Evolutionary conservation across 306 rosid genomes (phyloP).

Genomic region (Bauhinia variegata): DNA sequence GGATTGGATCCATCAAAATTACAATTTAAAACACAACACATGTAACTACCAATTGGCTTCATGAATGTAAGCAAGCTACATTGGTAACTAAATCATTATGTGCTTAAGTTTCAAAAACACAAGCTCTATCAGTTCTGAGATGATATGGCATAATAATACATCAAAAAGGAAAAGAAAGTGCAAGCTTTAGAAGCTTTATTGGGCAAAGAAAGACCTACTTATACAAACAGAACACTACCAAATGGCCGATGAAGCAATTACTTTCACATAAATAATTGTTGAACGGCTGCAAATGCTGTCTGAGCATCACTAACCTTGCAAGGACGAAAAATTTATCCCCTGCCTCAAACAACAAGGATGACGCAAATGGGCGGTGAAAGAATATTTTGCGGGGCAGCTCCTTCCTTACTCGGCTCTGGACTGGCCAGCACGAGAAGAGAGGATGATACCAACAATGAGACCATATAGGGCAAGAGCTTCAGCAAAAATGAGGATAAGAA

Average conservation of each 20-base stretch:
- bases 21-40: not conserved
- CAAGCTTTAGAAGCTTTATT: slow-evolving; percentile 60
- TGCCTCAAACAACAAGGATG: slow-evolving; percentile 38
- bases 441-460: slow-evolving; percentile 81
- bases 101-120: slow-evolving; percentile 31
- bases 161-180: slow-evolving; percentile 19
- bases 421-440: slow-evolving; percentile 89
- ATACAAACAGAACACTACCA: slow-evolving; percentile 48
- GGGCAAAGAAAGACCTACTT: slow-evolving; percentile 51
- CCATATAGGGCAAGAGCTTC: slow-evolving; percentile 88
- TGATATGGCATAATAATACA: slow-evolving; percentile 32
- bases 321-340: slow-evolving; percentile 34
- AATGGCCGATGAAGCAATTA: slow-evolving; percentile 38
- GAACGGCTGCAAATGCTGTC: slow-evolving; percentile 40
- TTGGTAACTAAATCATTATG: slow-evolving; percentile 42
- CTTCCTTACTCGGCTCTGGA: slow-evolving; percentile 76
- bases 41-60: not conserved
- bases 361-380: slow-evolving; percentile 47
- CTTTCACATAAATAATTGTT: slow-evolving; percentile 43
- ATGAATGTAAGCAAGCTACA: slow-evolving; percentile 24
- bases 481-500: slow-evolving; percentile 83
- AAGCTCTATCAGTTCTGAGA: too few relatives aligned
- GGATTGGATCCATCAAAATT: not conserved
- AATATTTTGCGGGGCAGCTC: slow-evolving; percentile 45
- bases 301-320: too few relatives aligned